Percentiles rank a stretch among this genome's conserved stretches.
These are phyloP conservation scores for Fusarium continuum DNA, from an alignment of 2,329 filamentous ascomycete species.

Conservation along the genomic window DNA sequence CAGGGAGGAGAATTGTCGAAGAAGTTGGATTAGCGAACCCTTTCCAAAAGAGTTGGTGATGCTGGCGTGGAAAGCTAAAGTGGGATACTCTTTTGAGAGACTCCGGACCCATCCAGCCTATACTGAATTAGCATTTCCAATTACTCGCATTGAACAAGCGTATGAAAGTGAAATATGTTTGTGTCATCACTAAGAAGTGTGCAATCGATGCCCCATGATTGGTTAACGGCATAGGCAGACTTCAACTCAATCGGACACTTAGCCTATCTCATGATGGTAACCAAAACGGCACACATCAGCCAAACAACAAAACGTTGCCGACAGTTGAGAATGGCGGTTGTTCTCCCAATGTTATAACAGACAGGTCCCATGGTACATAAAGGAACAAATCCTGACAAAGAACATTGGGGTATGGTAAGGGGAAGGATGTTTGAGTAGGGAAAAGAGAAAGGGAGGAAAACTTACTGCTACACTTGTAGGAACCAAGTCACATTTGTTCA, in stretches of 20 bases:
- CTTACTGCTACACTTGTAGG: constrained; percentile 95
- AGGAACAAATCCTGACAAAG: constrained; percentile 85
- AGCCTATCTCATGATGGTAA: constrained; percentile 75
- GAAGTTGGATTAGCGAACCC: constrained; percentile 88
- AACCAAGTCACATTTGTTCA: constrained; percentile 75
- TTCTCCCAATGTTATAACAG: constrained; percentile 99
- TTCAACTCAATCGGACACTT: constrained; percentile 98
- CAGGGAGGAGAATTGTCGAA: constrained; percentile 90
- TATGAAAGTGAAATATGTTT: constrained; percentile 62
- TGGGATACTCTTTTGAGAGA: constrained; percentile 91
- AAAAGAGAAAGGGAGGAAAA: constrained; percentile 48
- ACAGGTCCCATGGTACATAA: constrained; percentile 78
- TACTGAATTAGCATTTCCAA: constrained; percentile 38
- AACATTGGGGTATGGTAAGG: constrained; percentile 66
- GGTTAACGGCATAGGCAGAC: constrained; percentile 69
- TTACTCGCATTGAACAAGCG: constrained; percentile 9
- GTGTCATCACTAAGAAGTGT: constrained; percentile 99
- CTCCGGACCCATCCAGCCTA: constrained; percentile 93
- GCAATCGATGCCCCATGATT: constrained; percentile 66
- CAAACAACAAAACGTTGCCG: constrained; percentile 53
- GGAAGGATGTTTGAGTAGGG: constrained; percentile 47
- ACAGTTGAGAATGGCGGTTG: constrained; percentile 63
- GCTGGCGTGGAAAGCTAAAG: constrained; percentile 91
- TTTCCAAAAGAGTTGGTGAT: constrained; percentile 98
- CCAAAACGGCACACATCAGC: constrained; percentile 91